These are phyloP conservation scores for Diaporthe ampelina DNA, from an alignment of 2,329 filamentous ascomycete genomes.

Conservation along the genomic window DNA sequence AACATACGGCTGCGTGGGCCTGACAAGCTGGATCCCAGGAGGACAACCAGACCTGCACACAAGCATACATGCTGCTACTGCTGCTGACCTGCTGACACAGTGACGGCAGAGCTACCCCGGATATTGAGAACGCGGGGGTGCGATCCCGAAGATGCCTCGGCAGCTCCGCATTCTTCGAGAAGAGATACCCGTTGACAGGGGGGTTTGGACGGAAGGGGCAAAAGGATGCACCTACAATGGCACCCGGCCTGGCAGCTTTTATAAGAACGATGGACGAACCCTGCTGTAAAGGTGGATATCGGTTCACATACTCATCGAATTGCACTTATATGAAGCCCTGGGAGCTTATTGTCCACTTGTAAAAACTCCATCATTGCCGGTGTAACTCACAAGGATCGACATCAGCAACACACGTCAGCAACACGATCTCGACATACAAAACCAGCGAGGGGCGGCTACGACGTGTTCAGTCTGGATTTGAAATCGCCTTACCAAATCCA, in stretches of 20 bases:
- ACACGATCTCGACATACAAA: background rate
- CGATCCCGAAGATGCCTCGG: slow-evolving; percentile 37
- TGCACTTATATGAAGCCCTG: too few species aligned
- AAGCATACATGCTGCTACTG: background rate
- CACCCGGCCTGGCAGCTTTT: background rate
- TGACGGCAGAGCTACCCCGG: background rate
- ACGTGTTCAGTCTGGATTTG: background rate
- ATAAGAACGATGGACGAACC: background rate
- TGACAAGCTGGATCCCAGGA: background rate
- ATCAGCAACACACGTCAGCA: background rate
- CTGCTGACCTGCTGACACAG: background rate
- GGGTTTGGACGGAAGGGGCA: background rate
- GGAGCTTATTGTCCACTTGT: background rate
- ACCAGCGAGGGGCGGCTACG: background rate
- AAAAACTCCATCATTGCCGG: background rate
- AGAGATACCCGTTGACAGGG: background rate
- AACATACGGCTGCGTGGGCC: background rate
- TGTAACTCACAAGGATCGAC: background rate
- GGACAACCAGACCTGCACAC: background rate
- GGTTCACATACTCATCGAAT: too few species aligned
- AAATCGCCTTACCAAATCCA: background rate
- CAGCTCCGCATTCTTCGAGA: slow-evolving; percentile 31
- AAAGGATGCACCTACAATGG: background rate
- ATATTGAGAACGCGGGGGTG: background rate
- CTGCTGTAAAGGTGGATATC: background rate